Evolutionary conservation across 345 rosid species (phyloP).

Genomic region (Salix dunnii): DNA sequence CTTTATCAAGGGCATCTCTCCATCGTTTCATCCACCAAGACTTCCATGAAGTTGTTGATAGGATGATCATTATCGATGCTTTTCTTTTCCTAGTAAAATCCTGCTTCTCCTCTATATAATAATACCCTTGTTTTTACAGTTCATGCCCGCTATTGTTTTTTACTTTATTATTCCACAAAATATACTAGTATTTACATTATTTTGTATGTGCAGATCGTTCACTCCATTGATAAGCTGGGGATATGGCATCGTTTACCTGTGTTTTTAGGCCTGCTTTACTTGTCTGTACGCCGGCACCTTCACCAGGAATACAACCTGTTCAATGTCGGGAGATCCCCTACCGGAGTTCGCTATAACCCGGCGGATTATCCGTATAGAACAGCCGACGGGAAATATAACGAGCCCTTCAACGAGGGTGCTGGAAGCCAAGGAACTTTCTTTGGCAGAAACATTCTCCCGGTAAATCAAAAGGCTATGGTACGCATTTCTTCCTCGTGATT

Average conservation of each 20-base stretch:
- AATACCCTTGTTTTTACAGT: too few relatives aligned
- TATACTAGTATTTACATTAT: too few relatives aligned
- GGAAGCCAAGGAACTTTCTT: conserved; percentile 50
- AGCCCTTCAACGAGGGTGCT: conserved; percentile 47
- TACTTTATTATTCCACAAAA: background rate
- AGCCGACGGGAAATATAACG: conserved; percentile 45
- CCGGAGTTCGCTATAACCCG: conserved; percentile 42
- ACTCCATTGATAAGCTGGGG: conserved; percentile 37
- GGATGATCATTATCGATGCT: conserved; percentile 40
- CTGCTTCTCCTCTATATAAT: background rate
- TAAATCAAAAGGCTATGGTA: conserved; percentile 11
- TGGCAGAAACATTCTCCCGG: conserved; percentile 49
- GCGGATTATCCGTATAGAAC: conserved; percentile 50
- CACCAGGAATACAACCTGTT: conserved; percentile 51
- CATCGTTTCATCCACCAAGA: conserved; percentile 34
- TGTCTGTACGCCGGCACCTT: conserved; percentile 49
- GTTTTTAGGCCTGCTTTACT: conserved; percentile 41
- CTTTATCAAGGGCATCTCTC: background rate
- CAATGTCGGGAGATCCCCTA: conserved; percentile 47
- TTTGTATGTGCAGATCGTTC: conserved; percentile 38
- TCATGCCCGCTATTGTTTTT: background rate
- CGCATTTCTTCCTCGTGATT: too few relatives aligned
- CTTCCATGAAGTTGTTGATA: conserved; percentile 33
- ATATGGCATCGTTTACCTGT: conserved; percentile 58
- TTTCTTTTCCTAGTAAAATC: conserved; percentile 41